Conservation (phyloP, 192 early-diverging fungal genomes). For the Paraglomus brasilianum region DNA sequence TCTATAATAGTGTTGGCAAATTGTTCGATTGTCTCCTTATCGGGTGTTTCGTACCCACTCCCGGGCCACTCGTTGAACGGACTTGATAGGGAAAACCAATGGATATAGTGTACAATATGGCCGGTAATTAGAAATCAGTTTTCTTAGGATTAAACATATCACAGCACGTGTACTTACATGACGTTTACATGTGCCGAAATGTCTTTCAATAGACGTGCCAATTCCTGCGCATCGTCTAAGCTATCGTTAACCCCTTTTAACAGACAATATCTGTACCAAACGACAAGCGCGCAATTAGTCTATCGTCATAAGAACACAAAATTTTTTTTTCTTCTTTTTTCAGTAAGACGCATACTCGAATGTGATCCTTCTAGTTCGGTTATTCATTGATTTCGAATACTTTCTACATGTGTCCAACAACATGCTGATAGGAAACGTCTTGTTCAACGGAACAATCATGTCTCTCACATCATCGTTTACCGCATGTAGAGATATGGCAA, state of each 20-base stretch:
- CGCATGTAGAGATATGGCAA: slow-evolving; percentile 87
- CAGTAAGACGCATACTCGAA: slow-evolving; percentile 65
- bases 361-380: slow-evolving; percentile 69
- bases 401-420: slow-evolving; percentile 69
- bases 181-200: slow-evolving; percentile 76
- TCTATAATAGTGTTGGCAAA: too few relatives aligned
- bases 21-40: too few relatives aligned
- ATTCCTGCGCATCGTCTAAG: slow-evolving; percentile 60
- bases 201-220: slow-evolving; percentile 60
- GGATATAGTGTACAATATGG: too few relatives aligned
- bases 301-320: neutral
- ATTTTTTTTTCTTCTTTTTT: neutral
- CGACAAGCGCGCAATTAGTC: neutral
- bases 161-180: slow-evolving; percentile 33
- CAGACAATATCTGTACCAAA: slow-evolving; percentile 70
- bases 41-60: slow-evolving; percentile 49
- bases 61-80: slow-evolving; percentile 91
- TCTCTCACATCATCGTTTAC: slow-evolving; percentile 73
- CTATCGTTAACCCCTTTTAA: slow-evolving; percentile 83
- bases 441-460: slow-evolving; percentile 83
- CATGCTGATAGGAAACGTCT: slow-evolving; percentile 71
- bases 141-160: too few relatives aligned
- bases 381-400: slow-evolving; percentile 55
- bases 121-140: too few relatives aligned
- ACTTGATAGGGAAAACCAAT: too few relatives aligned